Evolutionary conservation across 345 rosid species (phyloP).

Genomic region (Kandelia obovata): DNA sequence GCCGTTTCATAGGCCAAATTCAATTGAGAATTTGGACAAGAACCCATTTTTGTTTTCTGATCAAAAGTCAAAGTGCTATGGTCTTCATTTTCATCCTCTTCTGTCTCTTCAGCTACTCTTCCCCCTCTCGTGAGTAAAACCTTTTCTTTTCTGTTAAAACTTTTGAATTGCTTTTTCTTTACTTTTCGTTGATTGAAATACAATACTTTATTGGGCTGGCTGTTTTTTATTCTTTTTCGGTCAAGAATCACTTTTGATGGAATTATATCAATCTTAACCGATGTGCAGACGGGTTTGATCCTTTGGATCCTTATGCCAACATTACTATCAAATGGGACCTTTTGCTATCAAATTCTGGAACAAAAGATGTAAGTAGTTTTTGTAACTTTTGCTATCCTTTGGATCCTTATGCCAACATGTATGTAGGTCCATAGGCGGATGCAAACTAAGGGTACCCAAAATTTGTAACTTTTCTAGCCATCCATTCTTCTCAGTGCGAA

Average conservation of each 20-base stretch:
- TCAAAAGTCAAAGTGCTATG: constrained; percentile 20
- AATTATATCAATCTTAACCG: constrained; percentile 6
- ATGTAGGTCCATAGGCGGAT: no score
- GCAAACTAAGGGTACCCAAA: no score
- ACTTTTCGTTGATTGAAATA: background rate
- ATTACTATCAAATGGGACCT: constrained; percentile 87
- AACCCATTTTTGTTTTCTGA: constrained; percentile 15
- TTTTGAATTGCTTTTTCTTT: no score
- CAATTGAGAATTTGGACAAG: no score
- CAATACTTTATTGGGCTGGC: background rate
- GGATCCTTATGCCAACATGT: no score
- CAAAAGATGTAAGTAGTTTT: constrained; percentile 40
- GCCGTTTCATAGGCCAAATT: background rate
- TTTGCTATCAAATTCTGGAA: constrained; percentile 29
- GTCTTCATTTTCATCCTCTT: constrained; percentile 25
- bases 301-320: constrained; percentile 72
- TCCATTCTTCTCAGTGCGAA: no score
- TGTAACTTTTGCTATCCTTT: background rate
- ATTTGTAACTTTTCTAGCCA: no score
- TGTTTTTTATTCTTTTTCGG: no score
- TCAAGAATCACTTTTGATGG: background rate
- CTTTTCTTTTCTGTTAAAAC: background rate
- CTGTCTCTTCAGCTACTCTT: constrained; percentile 17
- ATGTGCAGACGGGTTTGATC: constrained; percentile 75
- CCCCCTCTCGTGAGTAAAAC: constrained; percentile 40